phyloP scores from a whole-genome alignment of 768 basidiomycete genomes.

The Kwoniella dejecticola region DNA sequence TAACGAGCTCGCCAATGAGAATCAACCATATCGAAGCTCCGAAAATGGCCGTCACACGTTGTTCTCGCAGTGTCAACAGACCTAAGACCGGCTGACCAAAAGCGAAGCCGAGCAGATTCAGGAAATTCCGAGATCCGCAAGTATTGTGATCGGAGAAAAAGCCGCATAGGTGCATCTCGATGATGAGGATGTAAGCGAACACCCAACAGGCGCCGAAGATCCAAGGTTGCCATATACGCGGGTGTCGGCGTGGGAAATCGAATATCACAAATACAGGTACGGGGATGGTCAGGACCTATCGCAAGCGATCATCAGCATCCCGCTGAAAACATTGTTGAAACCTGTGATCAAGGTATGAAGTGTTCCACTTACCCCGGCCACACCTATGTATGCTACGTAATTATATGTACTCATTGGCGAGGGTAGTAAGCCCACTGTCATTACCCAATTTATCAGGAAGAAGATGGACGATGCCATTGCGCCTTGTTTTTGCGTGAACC shows the following conservation, averaged over 20 bases:
- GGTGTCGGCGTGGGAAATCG: constrained; percentile 42
- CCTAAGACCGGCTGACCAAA: constrained; percentile 54
- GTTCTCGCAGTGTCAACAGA: constrained; percentile 55
- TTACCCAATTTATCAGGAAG: constrained; percentile 49
- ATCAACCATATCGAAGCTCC: constrained; percentile 51
- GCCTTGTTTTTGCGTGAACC: constrained; percentile 46
- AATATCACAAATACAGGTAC: constrained; percentile 42
- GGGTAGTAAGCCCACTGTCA: constrained; percentile 37
- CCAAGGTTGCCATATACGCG: constrained; percentile 44
- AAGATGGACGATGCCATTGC: constrained; percentile 39
- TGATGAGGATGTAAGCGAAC: constrained; percentile 38
- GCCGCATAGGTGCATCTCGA: constrained; percentile 45
- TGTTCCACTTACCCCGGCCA: constrained; percentile 41
- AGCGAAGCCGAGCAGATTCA: constrained; percentile 43
- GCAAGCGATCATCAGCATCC: not conserved
- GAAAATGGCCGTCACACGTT: constrained; percentile 44
- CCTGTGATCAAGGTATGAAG: not conserved
- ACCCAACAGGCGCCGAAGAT: constrained; percentile 49
- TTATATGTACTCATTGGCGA: constrained; percentile 30
- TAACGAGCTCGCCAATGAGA: constrained; percentile 44
- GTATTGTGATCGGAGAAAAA: constrained; percentile 39
- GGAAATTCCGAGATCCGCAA: constrained; percentile 55
- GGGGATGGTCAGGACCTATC: constrained; percentile 47
- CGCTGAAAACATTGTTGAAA: not conserved
- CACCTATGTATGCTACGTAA: constrained; percentile 34